Evolutionary conservation across 2,329 filamentous ascomycete species (phyloP).

Genomic region (Aureobasidium sp.): DNA sequence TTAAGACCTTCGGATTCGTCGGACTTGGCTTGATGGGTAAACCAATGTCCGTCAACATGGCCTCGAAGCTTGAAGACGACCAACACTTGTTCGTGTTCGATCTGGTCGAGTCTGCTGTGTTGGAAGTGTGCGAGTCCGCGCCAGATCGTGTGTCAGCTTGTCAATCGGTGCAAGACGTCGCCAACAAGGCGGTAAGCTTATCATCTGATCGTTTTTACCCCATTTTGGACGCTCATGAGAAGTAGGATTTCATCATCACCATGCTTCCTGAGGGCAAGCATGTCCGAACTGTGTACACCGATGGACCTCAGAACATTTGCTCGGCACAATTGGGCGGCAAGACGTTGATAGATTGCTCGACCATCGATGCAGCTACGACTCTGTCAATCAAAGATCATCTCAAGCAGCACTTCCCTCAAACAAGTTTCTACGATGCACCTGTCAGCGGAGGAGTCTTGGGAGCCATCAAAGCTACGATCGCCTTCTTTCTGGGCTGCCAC

Average conservation of each 20-base stretch:
- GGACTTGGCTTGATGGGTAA: constrained; percentile 49
- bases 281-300: constrained; percentile 44
- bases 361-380: constrained; percentile 45
- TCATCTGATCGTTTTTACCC: not conserved
- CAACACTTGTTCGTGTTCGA: constrained; percentile 43
- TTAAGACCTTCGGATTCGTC: constrained; percentile 38
- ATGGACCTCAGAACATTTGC: constrained; percentile 35
- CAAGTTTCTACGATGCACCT: constrained; percentile 46
- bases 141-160: constrained; percentile 33
- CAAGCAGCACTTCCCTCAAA: constrained; percentile 29
- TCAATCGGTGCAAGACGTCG: constrained; percentile 40
- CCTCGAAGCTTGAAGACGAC: constrained; percentile 36
- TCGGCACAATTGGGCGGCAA: constrained; percentile 35
- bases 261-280: constrained; percentile 48
- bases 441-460: constrained; percentile 47
- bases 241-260: constrained; percentile 42
- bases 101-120: constrained; percentile 35
- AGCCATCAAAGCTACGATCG: constrained; percentile 44
- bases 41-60: constrained; percentile 45
- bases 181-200: constrained; percentile 40
- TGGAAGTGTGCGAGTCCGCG: constrained; percentile 36
- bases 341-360: constrained; percentile 47
- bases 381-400: constrained; percentile 15
- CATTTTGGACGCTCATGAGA: not conserved
- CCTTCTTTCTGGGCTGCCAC: constrained; percentile 48